These are phyloP conservation scores for Hagleromyces aurorensis DNA, from an alignment of 805 yeast genomes.

Conservation along the genomic window DNA sequence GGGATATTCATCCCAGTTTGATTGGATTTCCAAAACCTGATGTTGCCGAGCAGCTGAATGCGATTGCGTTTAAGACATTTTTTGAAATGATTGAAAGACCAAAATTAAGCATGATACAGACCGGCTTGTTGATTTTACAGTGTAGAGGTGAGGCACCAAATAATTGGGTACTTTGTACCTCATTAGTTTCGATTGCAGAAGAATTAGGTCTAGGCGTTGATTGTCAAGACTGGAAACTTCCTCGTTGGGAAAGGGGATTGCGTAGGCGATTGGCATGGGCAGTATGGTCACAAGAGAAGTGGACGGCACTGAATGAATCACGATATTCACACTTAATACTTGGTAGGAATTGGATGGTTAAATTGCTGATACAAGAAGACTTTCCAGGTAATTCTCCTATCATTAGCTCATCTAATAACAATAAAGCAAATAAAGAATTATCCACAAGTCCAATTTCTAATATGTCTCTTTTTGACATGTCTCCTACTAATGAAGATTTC, in stretches of 20 bases:
- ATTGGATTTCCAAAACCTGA: conserved; percentile 76
- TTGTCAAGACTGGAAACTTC: conserved; percentile 84
- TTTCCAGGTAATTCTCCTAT: conserved; percentile 59
- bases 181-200: conserved; percentile 80
- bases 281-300: conserved; percentile 83
- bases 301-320: conserved; percentile 76
- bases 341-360: conserved; percentile 74
- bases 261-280: conserved; percentile 94
- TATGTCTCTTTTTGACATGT: conserved; percentile 22
- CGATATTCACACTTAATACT: conserved; percentile 75
- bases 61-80: conserved; percentile 58
- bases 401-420: conserved; percentile 9
- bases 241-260: conserved; percentile 90
- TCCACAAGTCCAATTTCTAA: conserved; percentile 11
- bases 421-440: conserved; percentile 1
- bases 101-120: conserved; percentile 84
- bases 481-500: conserved; percentile 43
- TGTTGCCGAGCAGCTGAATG: conserved; percentile 51
- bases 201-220: conserved; percentile 88
- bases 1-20: conserved; percentile 69
- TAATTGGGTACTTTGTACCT: conserved; percentile 82
- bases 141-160: conserved; percentile 47
- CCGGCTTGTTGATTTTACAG: conserved; percentile 73
- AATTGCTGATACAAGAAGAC: conserved; percentile 57
- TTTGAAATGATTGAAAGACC: conserved; percentile 76